Conservation (phyloP, 768 basidiomycete species). For the Fistulinella prunicolor region DNA sequence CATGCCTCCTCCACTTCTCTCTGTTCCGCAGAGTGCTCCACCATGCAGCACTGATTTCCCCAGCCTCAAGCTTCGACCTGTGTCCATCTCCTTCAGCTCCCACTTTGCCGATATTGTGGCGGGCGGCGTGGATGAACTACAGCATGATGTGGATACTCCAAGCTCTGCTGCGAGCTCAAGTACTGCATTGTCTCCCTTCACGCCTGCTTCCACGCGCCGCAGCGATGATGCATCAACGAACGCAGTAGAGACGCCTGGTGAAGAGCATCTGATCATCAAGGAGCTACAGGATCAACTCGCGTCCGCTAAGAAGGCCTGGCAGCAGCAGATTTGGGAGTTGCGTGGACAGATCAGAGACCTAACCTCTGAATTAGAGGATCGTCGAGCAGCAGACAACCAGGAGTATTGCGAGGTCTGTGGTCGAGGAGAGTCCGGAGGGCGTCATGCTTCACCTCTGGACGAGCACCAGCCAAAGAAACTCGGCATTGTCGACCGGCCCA, state of each 20-base stretch:
- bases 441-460: conserved; percentile 9
- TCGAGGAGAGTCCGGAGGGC: conserved; percentile 36
- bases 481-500: conserved; percentile 59
- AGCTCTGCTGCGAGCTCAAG: conserved; percentile 44
- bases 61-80: conserved; percentile 65
- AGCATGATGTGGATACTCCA: conserved; percentile 47
- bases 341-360: conserved; percentile 71
- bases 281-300: conserved; percentile 60
- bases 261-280: conserved; percentile 46
- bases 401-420: conserved; percentile 62
- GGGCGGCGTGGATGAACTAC: conserved; percentile 25
- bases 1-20: conserved; percentile 12
- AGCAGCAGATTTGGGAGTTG: conserved; percentile 71
- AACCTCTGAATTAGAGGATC: conserved; percentile 62
- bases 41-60: conserved; percentile 61
- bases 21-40: conserved; percentile 60
- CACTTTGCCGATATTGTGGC: conserved; percentile 53
- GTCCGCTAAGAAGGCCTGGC: conserved; percentile 60
- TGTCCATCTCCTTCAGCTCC: conserved; percentile 72
- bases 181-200: conserved; percentile 46
- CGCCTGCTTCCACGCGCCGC: conserved; percentile 35
- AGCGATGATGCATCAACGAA: conserved; percentile 33
- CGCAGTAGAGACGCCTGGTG: conserved; percentile 31
- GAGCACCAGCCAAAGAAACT: conserved; percentile 24
- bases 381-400: conserved; percentile 42